Percentiles rank a stretch among this genome's conserved stretches.
phyloP scores from a whole-genome alignment of 2,329 filamentous ascomycete species.

The Xylaria sp. region DNA sequence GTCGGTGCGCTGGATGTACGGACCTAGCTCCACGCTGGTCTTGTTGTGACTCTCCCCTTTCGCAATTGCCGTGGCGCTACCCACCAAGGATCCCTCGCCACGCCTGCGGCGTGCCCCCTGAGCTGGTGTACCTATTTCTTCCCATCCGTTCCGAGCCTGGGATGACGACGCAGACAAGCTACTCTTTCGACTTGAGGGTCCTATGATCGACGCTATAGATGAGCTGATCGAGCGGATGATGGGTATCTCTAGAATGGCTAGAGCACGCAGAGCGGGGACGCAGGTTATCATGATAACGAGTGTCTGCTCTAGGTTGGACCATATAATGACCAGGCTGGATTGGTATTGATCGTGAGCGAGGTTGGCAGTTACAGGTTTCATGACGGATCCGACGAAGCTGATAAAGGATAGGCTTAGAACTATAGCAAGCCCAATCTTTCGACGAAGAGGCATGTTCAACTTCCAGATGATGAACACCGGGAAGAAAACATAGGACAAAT shows the following conservation, averaged over 20 bases:
- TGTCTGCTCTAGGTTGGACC: conserved; percentile 11
- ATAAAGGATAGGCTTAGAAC: background rate
- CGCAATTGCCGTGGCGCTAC: background rate
- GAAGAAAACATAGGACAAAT: background rate
- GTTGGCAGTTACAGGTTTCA: conserved; percentile 6
- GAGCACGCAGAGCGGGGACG: conserved; percentile 3
- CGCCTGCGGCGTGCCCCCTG: background rate
- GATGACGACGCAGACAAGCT: background rate
- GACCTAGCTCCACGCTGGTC: background rate
- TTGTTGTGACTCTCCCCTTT: background rate
- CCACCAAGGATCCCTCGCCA: background rate
- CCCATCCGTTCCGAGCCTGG: background rate
- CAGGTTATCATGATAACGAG: conserved; percentile 12
- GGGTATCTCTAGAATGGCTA: background rate
- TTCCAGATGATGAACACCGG: conserved; percentile 5
- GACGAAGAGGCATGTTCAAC: conserved; percentile 7
- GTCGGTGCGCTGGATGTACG: background rate
- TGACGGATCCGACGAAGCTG: conserved; percentile 16
- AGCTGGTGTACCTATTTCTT: background rate
- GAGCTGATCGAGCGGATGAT: conserved; percentile 9
- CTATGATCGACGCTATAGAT: background rate
- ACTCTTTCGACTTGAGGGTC: background rate
- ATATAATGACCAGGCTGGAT: conserved; percentile 7
- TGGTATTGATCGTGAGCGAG: background rate
- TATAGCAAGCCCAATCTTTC: background rate